phyloP scores from a whole-genome alignment of 176 grass and related monocot species.

The Microstegium vimineum region DNA sequence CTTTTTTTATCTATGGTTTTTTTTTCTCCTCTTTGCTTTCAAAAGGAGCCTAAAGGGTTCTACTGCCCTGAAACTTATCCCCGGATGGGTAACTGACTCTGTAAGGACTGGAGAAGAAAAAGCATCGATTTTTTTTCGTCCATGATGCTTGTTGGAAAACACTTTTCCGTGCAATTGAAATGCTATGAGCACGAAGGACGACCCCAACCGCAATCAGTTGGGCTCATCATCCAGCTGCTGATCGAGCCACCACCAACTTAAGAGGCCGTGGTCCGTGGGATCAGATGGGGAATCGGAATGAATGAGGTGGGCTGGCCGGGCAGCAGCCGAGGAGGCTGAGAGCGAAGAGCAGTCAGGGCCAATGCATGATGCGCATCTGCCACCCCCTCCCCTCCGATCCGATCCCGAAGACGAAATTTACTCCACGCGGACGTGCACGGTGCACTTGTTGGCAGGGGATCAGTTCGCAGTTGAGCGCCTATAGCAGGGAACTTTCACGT shows the following conservation, averaged over 20 bases:
- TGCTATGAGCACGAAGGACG: background rate
- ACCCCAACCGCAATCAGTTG: background rate
- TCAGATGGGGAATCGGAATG: slow-evolving; percentile 18
- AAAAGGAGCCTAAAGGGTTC: too few species aligned
- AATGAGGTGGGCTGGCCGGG: background rate
- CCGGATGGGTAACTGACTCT: background rate
- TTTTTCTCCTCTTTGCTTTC: too few species aligned
- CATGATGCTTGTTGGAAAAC: background rate
- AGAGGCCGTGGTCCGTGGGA: slow-evolving; percentile 31
- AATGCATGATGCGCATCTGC: background rate
- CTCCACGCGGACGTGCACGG: too few species aligned
- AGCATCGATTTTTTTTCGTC: background rate
- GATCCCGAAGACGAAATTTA: too few species aligned
- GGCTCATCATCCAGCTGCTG: too few species aligned
- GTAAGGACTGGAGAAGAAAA: background rate
- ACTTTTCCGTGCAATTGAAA: background rate
- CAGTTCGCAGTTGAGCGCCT: too few species aligned
- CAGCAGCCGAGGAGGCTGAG: too few species aligned
- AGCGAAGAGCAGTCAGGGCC: too few species aligned
- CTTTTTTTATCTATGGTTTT: too few species aligned
- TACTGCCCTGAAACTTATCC: too few species aligned
- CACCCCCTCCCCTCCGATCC: background rate
- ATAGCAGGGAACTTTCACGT: too few species aligned
- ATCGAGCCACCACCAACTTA: background rate
- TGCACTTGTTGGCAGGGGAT: too few species aligned